Evolutionary conservation across 1,284 basidiomycete species (phyloP), one percentile per base, ranked within the genome.

Genomic region (Trichosporon coremiiforme): DNA sequence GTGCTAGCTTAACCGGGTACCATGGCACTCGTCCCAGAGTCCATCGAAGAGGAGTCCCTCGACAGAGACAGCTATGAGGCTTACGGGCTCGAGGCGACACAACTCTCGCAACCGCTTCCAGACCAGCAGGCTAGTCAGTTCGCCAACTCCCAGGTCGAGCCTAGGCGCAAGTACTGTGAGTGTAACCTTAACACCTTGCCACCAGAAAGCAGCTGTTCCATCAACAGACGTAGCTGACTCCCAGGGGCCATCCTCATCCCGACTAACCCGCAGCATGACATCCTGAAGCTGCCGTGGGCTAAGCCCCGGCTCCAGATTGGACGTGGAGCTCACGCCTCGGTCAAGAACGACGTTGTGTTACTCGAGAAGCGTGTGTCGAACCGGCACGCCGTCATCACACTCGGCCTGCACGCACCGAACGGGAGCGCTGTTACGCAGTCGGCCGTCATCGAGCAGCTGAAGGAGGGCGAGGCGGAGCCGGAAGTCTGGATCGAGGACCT

Each of bases 401-500:
- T 80, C 25, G 78, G 81, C 15, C 55, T 79, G 55, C 77, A 79
- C 36, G 72, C 74, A 38, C 71, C 71, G 31, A 68, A 66, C 60
- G 74, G 45, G 62, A 65, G n/a, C 9, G 53, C 38, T 3, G 41
- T 31, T 15, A 69, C 72, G 12, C 73, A 71, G 12, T 62, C 38
- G 2, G 66, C 66, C 3, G 68, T 70, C 20, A 68, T 78, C 10
- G 75, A 78, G 65, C 63, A 69, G 66, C 79, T 66, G n/a, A 77
- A 75, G 66, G 77, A 79, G 41, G 75, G 77, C 8, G 80, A 81
- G 25, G 78, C 79, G 0, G 83, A 85, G 62, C 87, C 88, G 0
- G 86, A 87, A 7, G 88, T 94, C 8, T 86, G 86, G 62, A 87
- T 95, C 20, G 84, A 85, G 10, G 93, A 95, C 82, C 67, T 83